phyloP scores from a whole-genome alignment of 2,329 filamentous ascomycete genomes.

The Alternaria postmessia region DNA sequence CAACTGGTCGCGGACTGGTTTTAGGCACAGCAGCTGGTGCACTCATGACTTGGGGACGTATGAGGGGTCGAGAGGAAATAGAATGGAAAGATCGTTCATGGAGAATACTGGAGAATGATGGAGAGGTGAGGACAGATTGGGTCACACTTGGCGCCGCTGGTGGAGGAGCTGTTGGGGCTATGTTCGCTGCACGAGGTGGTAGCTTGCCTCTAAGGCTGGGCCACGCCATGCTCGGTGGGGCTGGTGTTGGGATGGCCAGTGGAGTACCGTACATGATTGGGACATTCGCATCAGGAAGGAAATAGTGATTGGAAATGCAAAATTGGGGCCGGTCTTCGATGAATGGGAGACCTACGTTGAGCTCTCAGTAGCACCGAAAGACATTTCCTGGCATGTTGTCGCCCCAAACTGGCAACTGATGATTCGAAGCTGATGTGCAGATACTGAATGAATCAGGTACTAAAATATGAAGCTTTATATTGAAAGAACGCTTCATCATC shows the following conservation, averaged over 20 bases:
- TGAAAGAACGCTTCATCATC: not conserved
- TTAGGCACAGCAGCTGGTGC: slow-evolving; percentile 57
- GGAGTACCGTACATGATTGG: slow-evolving; percentile 57
- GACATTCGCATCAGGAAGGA: slow-evolving; percentile 27
- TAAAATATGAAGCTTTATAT: not conserved
- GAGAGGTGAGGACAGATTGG: slow-evolving; percentile 65
- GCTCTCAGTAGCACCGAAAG: not conserved
- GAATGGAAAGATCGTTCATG: slow-evolving; percentile 72
- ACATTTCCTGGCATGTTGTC: not conserved
- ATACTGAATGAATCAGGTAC: not conserved
- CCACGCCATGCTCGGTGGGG: slow-evolving; percentile 55
- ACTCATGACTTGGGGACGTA: slow-evolving; percentile 57
- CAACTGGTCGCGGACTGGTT: slow-evolving; percentile 57
- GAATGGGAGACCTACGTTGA: not conserved
- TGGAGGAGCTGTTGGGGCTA: slow-evolving; percentile 44
- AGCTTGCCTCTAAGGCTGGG: slow-evolving; percentile 37
- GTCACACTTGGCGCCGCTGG: slow-evolving; percentile 60
- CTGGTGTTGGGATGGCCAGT: slow-evolving; percentile 59
- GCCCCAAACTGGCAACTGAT: not conserved
- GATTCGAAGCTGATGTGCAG: not conserved
- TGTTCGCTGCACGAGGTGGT: slow-evolving; percentile 42
- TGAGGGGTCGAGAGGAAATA: slow-evolving; percentile 65
- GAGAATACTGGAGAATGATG: slow-evolving; percentile 64
- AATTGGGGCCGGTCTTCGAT: not conserved
- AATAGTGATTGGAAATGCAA: not conserved